phyloP scores from a whole-genome alignment of 2,329 filamentous ascomycete species.

The Coniochaeta pulveracea region DNA sequence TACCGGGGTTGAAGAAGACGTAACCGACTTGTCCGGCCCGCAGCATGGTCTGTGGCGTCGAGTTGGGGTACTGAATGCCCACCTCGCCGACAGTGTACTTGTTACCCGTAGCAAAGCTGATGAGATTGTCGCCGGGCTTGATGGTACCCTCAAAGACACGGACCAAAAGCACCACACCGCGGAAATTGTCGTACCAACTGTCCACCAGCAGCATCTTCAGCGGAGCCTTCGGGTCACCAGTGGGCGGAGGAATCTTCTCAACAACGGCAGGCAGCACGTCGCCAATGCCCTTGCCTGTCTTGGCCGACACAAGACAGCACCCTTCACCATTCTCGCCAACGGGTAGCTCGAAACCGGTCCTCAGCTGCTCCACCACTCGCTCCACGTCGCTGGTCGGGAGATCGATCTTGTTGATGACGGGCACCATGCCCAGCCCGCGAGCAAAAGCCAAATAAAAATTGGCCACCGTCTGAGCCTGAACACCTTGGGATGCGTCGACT shows the following conservation, averaged over 20 bases:
- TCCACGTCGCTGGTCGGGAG: slow-evolving; percentile 81
- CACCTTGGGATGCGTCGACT: slow-evolving; percentile 90
- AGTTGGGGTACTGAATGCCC: slow-evolving; percentile 87
- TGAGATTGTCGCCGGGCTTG: slow-evolving; percentile 70
- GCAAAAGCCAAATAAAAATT: slow-evolving; percentile 98
- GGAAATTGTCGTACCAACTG: slow-evolving; percentile 96
- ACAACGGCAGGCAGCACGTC: slow-evolving; percentile 78
- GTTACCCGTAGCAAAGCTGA: slow-evolving; percentile 76
- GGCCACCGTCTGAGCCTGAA: slow-evolving; percentile 95
- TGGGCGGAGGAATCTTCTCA: slow-evolving; percentile 69
- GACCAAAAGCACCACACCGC: slow-evolving; percentile 84
- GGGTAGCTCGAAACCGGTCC: slow-evolving; percentile 78
- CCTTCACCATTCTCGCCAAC: slow-evolving; percentile 45
- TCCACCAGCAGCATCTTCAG: slow-evolving; percentile 83
- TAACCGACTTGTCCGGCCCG: slow-evolving; percentile 94
- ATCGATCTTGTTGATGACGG: slow-evolving; percentile 95
- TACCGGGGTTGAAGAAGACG: slow-evolving; percentile 93
- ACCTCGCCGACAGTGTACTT: slow-evolving; percentile 94
- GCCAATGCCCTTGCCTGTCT: slow-evolving; percentile 82
- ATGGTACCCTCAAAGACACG: slow-evolving; percentile 83
- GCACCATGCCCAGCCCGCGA: slow-evolving; percentile 75
- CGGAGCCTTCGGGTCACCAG: slow-evolving; percentile 61
- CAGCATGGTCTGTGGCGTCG: slow-evolving; percentile 68
- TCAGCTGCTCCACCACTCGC: slow-evolving; percentile 76
- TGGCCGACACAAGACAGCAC: slow-evolving; percentile 70